Percentiles rank a stretch among this genome's conserved stretches.
Conservation (phyloP, 139 green algal genomes). For the Haematococcus lacustris region DNA sequence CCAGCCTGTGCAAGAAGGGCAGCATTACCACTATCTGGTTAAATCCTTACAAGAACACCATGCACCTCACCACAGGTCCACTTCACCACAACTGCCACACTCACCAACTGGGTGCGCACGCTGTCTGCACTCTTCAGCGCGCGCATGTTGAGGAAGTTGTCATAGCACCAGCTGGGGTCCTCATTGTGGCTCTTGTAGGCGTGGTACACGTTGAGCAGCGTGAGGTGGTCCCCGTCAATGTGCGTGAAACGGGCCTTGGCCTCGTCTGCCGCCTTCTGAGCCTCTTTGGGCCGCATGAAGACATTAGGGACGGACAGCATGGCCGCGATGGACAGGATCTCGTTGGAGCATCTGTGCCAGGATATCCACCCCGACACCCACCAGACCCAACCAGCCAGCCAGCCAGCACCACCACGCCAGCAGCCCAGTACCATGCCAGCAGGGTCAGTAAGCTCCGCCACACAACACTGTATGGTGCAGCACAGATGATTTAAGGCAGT, state of each 20-base stretch:
- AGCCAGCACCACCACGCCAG: too few relatives aligned
- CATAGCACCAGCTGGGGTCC: conserved; percentile 83
- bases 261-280: conserved; percentile 85
- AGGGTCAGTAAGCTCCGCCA: too few relatives aligned
- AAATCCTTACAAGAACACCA: too few relatives aligned
- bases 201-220: conserved; percentile 97
- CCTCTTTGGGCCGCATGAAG: conserved; percentile 89
- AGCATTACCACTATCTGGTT: too few relatives aligned
- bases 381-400: conserved; percentile 1
- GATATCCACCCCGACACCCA: neutral
- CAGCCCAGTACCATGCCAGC: too few relatives aligned
- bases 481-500: too few relatives aligned
- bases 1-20: too few relatives aligned
- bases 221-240: conserved; percentile 96
- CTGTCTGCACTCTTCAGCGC: conserved; percentile 90
- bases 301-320: conserved; percentile 94
- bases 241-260: conserved; percentile 92
- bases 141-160: conserved; percentile 93
- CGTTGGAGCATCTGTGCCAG: conserved; percentile 80
- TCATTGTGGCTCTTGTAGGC: conserved; percentile 91
- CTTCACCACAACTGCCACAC: too few relatives aligned
- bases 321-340: conserved; percentile 91
- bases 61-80: too few relatives aligned
- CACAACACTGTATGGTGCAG: too few relatives aligned
- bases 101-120: conserved; percentile 86